These are phyloP conservation scores for Mallotus japonicus DNA, from an alignment of 441 rosid genomes.

Conservation along the genomic window DNA sequence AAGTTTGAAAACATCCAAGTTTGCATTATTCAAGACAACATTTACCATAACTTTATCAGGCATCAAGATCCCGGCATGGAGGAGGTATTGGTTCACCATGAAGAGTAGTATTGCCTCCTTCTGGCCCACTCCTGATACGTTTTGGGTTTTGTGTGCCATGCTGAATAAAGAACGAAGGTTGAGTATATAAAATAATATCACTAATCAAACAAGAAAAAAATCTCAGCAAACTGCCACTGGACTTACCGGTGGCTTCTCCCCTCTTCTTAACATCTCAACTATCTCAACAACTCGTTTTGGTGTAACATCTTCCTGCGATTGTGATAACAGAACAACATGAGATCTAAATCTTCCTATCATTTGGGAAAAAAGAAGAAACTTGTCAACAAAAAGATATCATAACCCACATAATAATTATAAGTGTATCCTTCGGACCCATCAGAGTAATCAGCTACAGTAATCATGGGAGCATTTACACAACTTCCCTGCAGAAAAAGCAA, in stretches of 20 bases:
- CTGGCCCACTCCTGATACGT: slow-evolving; percentile 82
- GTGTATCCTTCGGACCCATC: slow-evolving; percentile 95
- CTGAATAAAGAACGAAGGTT: slow-evolving; percentile 37
- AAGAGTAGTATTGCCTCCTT: slow-evolving; percentile 88
- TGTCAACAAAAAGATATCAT: slow-evolving; percentile 8
- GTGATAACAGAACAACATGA: slow-evolving; percentile 24
- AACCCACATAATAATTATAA: slow-evolving; percentile 84
- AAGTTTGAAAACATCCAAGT: slow-evolving; percentile 33
- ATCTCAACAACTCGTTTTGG: slow-evolving; percentile 90
- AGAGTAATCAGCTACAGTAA: slow-evolving; percentile 96
- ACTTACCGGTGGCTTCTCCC: slow-evolving; percentile 88
- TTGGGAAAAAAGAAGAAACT: slow-evolving; percentile 1
- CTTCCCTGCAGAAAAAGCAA: slow-evolving; percentile 68
- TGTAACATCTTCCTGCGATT: slow-evolving; percentile 88
- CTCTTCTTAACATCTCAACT: slow-evolving; percentile 81
- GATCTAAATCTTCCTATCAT: slow-evolving; percentile 1
- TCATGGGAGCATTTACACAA: slow-evolving; percentile 99
- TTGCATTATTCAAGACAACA: slow-evolving; percentile 44
- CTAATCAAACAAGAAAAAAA: background rate
- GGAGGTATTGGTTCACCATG: slow-evolving; percentile 85
- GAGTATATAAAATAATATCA: background rate
- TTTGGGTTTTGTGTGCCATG: slow-evolving; percentile 93
- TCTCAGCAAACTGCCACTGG: slow-evolving; percentile 3
- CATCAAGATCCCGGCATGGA: slow-evolving; percentile 90
- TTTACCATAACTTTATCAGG: slow-evolving; percentile 55